Evolutionary conservation across 2,329 filamentous ascomycete species (phyloP), one percentile per base, ranked within the genome.

Genomic region (Daldinia sp.): DNA sequence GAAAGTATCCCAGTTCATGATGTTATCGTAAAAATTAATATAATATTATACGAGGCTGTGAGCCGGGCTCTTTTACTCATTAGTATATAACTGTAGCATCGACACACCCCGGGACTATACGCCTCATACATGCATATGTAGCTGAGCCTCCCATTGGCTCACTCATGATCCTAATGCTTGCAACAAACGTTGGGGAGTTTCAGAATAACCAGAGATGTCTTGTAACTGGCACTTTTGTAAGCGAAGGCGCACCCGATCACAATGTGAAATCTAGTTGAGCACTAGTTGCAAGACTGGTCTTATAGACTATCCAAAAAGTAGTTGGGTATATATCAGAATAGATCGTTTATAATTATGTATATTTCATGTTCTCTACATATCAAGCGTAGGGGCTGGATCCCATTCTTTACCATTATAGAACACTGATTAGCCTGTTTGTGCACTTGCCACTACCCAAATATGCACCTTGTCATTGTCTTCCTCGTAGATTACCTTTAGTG

Each of bases 341-440:
- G 33, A 54, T 20, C 18, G 10, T 20, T 37, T 39, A 54, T 1
- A 35, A 54, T 54, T 65, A 63, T 65, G 48, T 64, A 54, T 63
- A 63, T 57, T 65, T 39, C 39, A 54, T 56, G 23, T 23, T 48
- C 48, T 59, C 57, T 55, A 53, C 44, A 28, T 60, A 63, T 44
- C 37, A 33, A 63, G 55, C 46, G 35, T 30, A 30, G 35, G 51
- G 33, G 26, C 42, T 6, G 28, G 37, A 48, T 35, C 62, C 51
- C 50, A 46, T 64, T 64, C 46, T 50, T 60, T 51, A 33, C 56
- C 60, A 59, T 56, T 66, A 66, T 63, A 51, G 41, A 67, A 61
- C 63, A 35, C 63, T 37, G 50, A 12, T 57, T 59, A 41, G 42
- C 60, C 46, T 70, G 55, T 64, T 48, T 64, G 65, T 66, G 37